A percentile compares a stretch with the other conserved stretches of the same genome.
Evolutionary conservation across 257 asterid species (phyloP).

Genomic region (Scutellaria minor): DNA sequence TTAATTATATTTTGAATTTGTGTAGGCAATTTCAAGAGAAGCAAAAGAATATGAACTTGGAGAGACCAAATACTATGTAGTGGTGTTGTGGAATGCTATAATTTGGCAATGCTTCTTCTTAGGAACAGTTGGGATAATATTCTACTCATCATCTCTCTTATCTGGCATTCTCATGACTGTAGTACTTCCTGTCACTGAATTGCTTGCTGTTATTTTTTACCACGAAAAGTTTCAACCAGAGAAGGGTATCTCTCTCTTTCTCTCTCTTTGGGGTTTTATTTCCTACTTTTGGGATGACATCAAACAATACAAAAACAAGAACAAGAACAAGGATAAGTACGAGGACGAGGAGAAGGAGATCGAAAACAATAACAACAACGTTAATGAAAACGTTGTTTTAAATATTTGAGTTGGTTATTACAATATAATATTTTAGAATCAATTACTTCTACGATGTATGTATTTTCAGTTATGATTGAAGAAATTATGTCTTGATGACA

Average conservation of each 20-base stretch:
- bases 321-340: background rate
- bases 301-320: constrained; percentile 5
- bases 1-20: background rate
- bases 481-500: no score
- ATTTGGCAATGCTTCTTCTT: constrained; percentile 49
- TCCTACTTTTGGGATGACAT: constrained; percentile 50
- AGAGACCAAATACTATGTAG: constrained; percentile 45
- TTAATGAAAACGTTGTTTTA: no score
- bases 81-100: constrained; percentile 40
- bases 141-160: constrained; percentile 48
- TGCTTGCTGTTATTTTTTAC: constrained; percentile 43
- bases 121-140: constrained; percentile 51
- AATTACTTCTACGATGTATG: no score
- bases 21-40: constrained; percentile 56
- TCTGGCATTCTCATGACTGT: constrained; percentile 44
- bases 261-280: constrained; percentile 55
- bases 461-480: no score
- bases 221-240: constrained; percentile 50
- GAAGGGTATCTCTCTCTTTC: constrained; percentile 50
- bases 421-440: no score
- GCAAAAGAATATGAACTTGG: constrained; percentile 46
- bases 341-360: background rate
- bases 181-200: constrained; percentile 40
- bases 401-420: no score
- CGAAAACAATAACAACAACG: no score